Evolutionary conservation across 257 asterid genomes (phyloP), one percentile per base, ranked within the genome.

Genomic region (Ocimum tenuiflorum): DNA sequence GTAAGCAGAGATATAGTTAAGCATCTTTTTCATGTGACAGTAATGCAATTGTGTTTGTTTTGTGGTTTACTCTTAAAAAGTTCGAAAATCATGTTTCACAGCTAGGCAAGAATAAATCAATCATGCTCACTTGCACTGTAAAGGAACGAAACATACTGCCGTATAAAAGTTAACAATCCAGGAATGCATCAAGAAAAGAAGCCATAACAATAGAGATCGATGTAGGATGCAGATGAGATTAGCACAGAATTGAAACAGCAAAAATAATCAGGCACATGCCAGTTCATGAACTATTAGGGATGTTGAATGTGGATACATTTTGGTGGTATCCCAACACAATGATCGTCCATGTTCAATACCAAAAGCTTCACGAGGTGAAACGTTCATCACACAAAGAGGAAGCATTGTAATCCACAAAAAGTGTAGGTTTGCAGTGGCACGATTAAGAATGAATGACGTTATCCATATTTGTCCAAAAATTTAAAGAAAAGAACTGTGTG

Each of bases 1-100:
- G 54, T 72, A 54, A 75, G 70, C 33, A 39, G 60, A 49, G 29
- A 17, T 3, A 41, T 17, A 39, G 38, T 38, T 38, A 13, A 38
- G 33, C 46, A 45, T 67, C 12, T 24, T 46, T 13, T 1, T 23
- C 4, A 6, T 13, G 11, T 3, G 42, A 48, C 42, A 36, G 68
- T 13, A 19, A 31, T 50, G 49, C 20, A 33, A 17, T 13, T 53
- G 63, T 42, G 53, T 15, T 19, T 42, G 36, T 8, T 27, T 18
- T 24, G 9, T 9, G 27, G 18, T 39, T 7, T 36, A 41, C 15
- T 10, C 14, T 49, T 22, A 9, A 9, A 1, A 5, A 29, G 12
- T 57, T 19, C 36, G 0, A 48, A 10, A 20, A 22, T 47, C 58
- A 2, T 10, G 45, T 67, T 1, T 33, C 43, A 9, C 23, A 42